Evolutionary conservation across 2,329 filamentous ascomycete species (phyloP), one percentile per base, ranked within the genome.

Genomic region (Stachybotrys chartarum): DNA sequence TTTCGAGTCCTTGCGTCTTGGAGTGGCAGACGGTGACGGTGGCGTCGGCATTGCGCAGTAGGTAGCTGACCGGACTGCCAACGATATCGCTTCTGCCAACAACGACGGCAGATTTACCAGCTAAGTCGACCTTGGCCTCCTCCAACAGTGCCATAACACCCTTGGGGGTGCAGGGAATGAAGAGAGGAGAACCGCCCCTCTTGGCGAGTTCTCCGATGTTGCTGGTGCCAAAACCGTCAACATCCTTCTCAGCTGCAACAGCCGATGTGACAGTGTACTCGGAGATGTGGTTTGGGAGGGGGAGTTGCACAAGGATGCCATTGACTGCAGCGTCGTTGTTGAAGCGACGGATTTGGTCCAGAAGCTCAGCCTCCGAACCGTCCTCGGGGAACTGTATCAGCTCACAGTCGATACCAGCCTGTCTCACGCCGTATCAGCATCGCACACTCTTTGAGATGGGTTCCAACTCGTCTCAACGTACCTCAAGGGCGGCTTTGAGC

Each of bases 191-290:
- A 49, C 94, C 94, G 52, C 94, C 93, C 64, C 91, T 86, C 82
- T 99, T 99, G 65, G 94, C 92, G 64, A 99, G 82, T 77, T 97
- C 93, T 61, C 94, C 94, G 69, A 99, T 97, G 76, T 97, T 99
- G 67, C 81, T 82, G 55, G 91, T 87, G 55, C 94, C 93, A 68
- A 99, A 99, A 53, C 94, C 94, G 74, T 99, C 94, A 53, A 99
- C 94, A 78, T 99, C 94, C 76, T 99, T 99, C 73, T 94, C 89
- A 65, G 93, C 88, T 48, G 89, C 82, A 17, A 99, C 94, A 18
- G 91, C 87, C 51, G 91, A 96, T 35, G 94, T 99, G 67, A 99
- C 79, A 47, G 82, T 78, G 70, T 96, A 91, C 77, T 99, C 94
- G 57, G 91, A 90, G 66, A 99, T 86, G 71, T 95, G 88, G 65